These are phyloP conservation scores for Haplosporangium sp. DNA, from an alignment of 371 early-diverging fungal genomes.

Conservation along the genomic window DNA sequence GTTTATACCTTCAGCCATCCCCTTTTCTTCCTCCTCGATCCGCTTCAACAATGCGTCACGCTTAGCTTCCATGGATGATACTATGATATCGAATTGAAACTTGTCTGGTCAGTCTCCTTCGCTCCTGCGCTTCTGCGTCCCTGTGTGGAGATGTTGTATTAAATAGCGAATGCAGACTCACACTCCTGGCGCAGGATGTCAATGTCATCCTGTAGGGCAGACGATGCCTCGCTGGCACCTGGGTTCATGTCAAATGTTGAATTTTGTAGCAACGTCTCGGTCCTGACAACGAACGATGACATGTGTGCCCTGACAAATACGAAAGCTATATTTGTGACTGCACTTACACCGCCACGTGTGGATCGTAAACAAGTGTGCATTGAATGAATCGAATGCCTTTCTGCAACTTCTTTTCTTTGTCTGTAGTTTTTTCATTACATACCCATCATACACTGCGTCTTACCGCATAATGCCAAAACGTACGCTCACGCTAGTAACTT, in stretches of 20 bases:
- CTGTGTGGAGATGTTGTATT: not conserved
- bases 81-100: conserved; percentile 4
- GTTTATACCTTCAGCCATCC: conserved; percentile 24
- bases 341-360: not conserved
- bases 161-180: conserved; percentile 8
- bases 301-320: not conserved
- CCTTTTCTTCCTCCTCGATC: conserved; percentile 36
- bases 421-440: not conserved
- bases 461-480: conserved; percentile 5
- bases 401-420: not conserved
- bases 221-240: conserved; percentile 11
- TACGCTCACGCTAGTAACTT: conserved; percentile 7
- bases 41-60: conserved; percentile 26
- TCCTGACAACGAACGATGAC: not conserved
- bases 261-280: too few species aligned
- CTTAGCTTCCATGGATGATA: conserved; percentile 26
- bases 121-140: too few species aligned
- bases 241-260: conserved; percentile 17
- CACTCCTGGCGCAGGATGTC: conserved; percentile 38
- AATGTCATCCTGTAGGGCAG: conserved; percentile 34
- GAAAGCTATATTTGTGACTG: not conserved
- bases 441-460: too few species aligned
- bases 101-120: too few species aligned
- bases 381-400: too few species aligned
- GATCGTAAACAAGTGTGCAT: not conserved